These are phyloP conservation scores for Hyaloscypha finlandica DNA, from an alignment of 495 filamentous ascomycete genomes.

Conservation along the genomic window DNA sequence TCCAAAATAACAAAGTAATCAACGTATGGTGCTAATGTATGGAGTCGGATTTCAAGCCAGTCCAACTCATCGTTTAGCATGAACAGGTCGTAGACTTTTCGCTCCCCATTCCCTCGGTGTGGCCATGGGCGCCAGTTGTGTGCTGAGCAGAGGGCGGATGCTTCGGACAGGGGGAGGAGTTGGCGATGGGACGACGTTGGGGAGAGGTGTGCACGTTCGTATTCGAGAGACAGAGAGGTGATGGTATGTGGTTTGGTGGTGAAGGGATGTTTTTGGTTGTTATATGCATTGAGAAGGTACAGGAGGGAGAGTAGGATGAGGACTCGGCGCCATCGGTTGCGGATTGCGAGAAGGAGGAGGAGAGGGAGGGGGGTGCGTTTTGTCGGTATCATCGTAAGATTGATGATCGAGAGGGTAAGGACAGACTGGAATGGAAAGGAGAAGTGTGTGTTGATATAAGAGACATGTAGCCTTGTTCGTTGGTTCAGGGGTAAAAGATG, in stretches of 20 bases:
- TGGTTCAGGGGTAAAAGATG: too few species aligned
- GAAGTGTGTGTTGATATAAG: too few species aligned
- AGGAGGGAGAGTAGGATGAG: neutral
- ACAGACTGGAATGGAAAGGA: too few species aligned
- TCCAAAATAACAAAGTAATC: constrained; percentile 55
- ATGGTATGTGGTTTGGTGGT: neutral
- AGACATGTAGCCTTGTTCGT: too few species aligned
- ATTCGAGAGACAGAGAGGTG: constrained; percentile 8
- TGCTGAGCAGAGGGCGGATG: neutral
- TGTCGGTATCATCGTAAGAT: neutral
- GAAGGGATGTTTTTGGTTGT: constrained; percentile 9
- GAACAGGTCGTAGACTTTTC: constrained; percentile 48
- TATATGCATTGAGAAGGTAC: neutral
- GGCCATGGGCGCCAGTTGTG: constrained; percentile 6
- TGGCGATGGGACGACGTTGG: neutral
- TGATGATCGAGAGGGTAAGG: neutral
- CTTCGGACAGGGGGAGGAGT: constrained; percentile 5
- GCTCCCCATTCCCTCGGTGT: constrained; percentile 1
- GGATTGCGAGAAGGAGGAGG: neutral
- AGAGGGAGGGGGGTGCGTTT: neutral
- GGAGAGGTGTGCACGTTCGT: neutral
- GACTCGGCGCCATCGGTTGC: constrained; percentile 10
- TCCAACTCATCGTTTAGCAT: constrained; percentile 47
- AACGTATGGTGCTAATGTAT: constrained; percentile 38
- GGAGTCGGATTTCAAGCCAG: constrained; percentile 49